Evolutionary conservation across 768 basidiomycete genomes (phyloP).

Genomic region (Agaricus subrufescens): DNA sequence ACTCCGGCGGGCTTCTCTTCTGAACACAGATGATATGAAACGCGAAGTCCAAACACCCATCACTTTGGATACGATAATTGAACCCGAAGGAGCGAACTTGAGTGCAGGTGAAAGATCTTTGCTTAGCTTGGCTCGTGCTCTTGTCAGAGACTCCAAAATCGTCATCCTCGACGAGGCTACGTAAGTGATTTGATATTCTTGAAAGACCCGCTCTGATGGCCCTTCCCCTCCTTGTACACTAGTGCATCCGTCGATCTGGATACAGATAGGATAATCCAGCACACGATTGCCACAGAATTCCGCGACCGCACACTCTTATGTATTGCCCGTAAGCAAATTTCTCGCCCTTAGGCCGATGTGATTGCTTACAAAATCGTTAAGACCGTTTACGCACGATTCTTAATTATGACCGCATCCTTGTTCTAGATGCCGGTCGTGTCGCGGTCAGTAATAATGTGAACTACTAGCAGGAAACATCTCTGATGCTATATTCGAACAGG

Average conservation of each 20-base stretch:
- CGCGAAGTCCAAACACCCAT: slow-evolving; percentile 53
- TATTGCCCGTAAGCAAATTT: slow-evolving; percentile 60
- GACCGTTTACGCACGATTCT: slow-evolving; percentile 79
- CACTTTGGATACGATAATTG: slow-evolving; percentile 71
- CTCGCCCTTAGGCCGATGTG: slow-evolving; percentile 12
- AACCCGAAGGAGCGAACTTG: slow-evolving; percentile 71
- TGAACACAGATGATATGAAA: slow-evolving; percentile 18
- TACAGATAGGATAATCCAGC: slow-evolving; percentile 79
- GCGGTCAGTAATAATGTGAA: slow-evolving; percentile 27
- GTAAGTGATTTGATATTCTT: slow-evolving; percentile 16
- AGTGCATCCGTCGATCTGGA: slow-evolving; percentile 71
- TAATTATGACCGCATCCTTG: slow-evolving; percentile 66
- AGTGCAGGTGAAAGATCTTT: slow-evolving; percentile 70
- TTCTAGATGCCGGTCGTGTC: slow-evolving; percentile 60
- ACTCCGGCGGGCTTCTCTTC: slow-evolving; percentile 51
- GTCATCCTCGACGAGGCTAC: slow-evolving; percentile 82
- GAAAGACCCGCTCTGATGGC: neutral
- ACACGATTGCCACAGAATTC: slow-evolving; percentile 74
- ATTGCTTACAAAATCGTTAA: slow-evolving; percentile 1
- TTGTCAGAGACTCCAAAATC: slow-evolving; percentile 72
- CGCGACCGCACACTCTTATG: slow-evolving; percentile 68
- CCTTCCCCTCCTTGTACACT: neutral
- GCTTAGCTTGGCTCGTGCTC: slow-evolving; percentile 73
- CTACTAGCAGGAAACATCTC: neutral
- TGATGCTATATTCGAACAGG: slow-evolving; percentile 22